These are phyloP conservation scores for Isabelozyma rhagii DNA, from an alignment of 805 yeast genomes.

Conservation along the genomic window DNA sequence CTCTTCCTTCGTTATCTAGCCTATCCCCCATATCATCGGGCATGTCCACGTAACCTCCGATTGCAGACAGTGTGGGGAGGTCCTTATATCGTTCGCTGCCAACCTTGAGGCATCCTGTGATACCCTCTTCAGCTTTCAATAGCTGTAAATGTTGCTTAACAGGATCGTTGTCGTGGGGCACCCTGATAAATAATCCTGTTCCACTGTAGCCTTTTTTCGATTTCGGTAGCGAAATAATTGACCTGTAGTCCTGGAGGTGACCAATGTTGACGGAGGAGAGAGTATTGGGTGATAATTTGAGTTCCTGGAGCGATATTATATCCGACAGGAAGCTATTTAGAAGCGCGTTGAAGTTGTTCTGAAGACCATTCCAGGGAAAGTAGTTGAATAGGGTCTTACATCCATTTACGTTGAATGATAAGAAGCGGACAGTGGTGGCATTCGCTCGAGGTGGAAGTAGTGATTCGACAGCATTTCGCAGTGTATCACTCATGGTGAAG, in stretches of 20 bases:
- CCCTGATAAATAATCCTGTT: slow-evolving; percentile 76
- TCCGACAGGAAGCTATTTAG: slow-evolving; percentile 64
- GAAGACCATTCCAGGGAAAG: slow-evolving; percentile 70
- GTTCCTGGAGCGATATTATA: slow-evolving; percentile 81
- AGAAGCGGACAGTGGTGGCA: slow-evolving; percentile 36
- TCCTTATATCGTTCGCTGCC: slow-evolving; percentile 13
- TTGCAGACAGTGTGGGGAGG: slow-evolving; percentile 28
- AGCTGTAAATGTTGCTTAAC: slow-evolving; percentile 46
- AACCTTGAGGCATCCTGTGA: slow-evolving; percentile 60
- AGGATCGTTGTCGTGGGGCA: slow-evolving; percentile 43
- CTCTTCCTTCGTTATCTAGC: slow-evolving; percentile 83
- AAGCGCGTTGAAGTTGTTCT: slow-evolving; percentile 37
- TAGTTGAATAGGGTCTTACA: slow-evolving; percentile 74
- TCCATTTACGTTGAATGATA: slow-evolving; percentile 86
- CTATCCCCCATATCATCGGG: slow-evolving; percentile 36
- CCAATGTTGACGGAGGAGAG: slow-evolving; percentile 43
- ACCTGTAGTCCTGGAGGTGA: slow-evolving; percentile 51
- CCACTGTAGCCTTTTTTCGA: slow-evolving; percentile 85
- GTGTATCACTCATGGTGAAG: background rate
- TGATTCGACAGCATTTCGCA: background rate
- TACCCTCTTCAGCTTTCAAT: slow-evolving; percentile 82
- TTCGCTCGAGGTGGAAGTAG: background rate
- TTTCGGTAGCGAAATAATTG: slow-evolving; percentile 68
- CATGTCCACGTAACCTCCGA: slow-evolving; percentile 69
- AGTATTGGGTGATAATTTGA: slow-evolving; percentile 49